Percentiles rank a stretch among this genome's conserved stretches.
Conservation (phyloP, 176 grass and related monocot species). For the Rhynchospora breviuscula region DNA sequence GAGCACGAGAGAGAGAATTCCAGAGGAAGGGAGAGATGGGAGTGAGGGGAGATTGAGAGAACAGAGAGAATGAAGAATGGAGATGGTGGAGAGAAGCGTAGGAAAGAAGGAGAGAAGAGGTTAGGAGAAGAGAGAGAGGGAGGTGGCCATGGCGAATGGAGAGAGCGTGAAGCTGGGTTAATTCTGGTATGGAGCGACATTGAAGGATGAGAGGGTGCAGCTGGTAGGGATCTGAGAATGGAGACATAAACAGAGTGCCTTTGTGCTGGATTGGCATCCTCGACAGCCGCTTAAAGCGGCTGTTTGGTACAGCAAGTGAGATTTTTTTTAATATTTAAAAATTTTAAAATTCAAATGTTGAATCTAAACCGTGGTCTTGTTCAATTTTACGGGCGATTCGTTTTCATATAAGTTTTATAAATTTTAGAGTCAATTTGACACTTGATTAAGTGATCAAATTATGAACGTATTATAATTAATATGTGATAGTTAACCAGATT, state of each 20-base stretch:
- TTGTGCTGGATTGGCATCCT: too few species aligned
- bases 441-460: too few species aligned
- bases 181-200: constrained; percentile 7
- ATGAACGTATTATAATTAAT: too few species aligned
- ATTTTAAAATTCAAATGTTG: too few species aligned
- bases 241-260: not conserved
- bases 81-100: constrained; percentile 44
- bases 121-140: constrained; percentile 25
- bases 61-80: constrained; percentile 37
- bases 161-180: constrained; percentile 30
- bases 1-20: constrained; percentile 77
- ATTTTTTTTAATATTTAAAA: too few species aligned
- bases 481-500: too few species aligned
- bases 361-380: too few species aligned
- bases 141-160: constrained; percentile 43
- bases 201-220: not conserved
- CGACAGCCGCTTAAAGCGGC: too few species aligned
- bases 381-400: too few species aligned
- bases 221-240: not conserved
- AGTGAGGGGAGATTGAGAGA: constrained; percentile 34
- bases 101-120: constrained; percentile 56
- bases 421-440: too few species aligned
- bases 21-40: constrained; percentile 52
- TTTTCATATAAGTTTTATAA: too few species aligned
- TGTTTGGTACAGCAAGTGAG: too few species aligned